phyloP scores from a whole-genome alignment of 225 moss, liverwort and hornwort genomes.

The Physcomitrium patens region DNA sequence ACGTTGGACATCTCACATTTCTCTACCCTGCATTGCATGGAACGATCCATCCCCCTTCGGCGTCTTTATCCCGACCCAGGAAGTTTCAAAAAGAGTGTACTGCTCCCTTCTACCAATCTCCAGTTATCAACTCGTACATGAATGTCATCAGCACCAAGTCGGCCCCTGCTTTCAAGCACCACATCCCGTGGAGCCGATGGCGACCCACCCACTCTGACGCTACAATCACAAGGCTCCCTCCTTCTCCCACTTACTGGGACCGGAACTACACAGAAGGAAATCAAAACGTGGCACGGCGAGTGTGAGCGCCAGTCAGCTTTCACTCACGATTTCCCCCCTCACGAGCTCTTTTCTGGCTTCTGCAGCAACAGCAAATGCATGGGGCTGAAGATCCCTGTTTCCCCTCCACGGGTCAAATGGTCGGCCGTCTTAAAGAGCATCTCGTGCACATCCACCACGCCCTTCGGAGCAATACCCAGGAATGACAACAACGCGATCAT shows the following conservation, averaged over 20 bases:
- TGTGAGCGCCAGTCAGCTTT: conserved; percentile 1
- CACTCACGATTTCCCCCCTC: conserved; percentile 2
- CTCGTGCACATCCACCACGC: conserved; percentile 61
- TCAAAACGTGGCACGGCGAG: neutral
- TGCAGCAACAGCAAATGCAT: conserved; percentile 67
- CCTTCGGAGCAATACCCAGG: conserved; percentile 73
- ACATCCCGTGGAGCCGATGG: conserved; percentile 2
- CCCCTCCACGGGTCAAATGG: conserved; percentile 63
- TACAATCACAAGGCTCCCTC: neutral
- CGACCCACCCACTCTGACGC: neutral
- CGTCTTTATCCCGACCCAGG: neutral
- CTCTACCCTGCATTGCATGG: neutral
- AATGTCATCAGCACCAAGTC: neutral
- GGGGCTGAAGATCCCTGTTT: conserved; percentile 73
- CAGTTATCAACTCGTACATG: neutral
- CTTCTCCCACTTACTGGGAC: no score
- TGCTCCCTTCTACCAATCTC: conserved; percentile 1
- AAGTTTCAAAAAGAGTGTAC: neutral
- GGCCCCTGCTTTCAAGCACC: neutral
- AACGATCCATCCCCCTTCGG: neutral
- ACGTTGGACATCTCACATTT: conserved; percentile 5
- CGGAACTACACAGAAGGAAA: no score
- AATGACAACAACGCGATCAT: conserved; percentile 67
- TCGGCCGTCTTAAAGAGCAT: conserved; percentile 40
- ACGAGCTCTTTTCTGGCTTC: conserved; percentile 54